Evolutionary conservation across 1,139 yeast genomes (phyloP), one percentile per base, ranked within the genome.

Genomic region (Spencermartinsiella ligniputridi): DNA sequence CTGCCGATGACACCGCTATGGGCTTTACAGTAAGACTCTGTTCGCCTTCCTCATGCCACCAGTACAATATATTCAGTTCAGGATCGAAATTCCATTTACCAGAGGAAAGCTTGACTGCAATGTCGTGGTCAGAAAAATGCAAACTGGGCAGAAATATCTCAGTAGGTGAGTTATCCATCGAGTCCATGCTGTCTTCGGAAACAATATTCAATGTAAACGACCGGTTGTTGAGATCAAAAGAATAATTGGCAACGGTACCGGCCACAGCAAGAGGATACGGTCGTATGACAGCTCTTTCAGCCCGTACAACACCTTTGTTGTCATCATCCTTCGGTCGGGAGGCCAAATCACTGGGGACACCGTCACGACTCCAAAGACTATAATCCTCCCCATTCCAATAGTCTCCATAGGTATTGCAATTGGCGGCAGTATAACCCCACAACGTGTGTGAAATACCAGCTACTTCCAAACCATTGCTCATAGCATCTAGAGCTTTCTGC

Each of bases 301-400:
- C 94, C 42, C 96, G 8, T n/a, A 27, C 69, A 13, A 49, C 43
- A 2, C 48, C 48, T 8, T 18, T 18, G 29, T 29, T 32, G 25
- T 38, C 45, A 15, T 33, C 15, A 6, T 27, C 32, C n/a, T 27
- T 27, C 32, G 13, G 5, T 5, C 33, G 38, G 3, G 20, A 8
- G 19, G 35, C 16, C 15, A 13, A 24, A 30, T 37, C 44, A 9
- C 35, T 19, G 3, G 29, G 16, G n/a, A 37, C 38, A 3, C 25
- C 25, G 5, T 20, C 30, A 11, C 18, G 16, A 9, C 89, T 81
- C 86, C 85, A 86, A 49, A 88, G 77, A 1, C 95, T 83, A 57
- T 88, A 87, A 61, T 88, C 96, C 59, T 88, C 96, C 52, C 85
- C 79, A 57, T 88, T 88, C 95, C 96, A 88, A 35, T 75, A 64